phyloP scores from a whole-genome alignment of 305 asterid species.

The Solanum hybrid region DNA sequence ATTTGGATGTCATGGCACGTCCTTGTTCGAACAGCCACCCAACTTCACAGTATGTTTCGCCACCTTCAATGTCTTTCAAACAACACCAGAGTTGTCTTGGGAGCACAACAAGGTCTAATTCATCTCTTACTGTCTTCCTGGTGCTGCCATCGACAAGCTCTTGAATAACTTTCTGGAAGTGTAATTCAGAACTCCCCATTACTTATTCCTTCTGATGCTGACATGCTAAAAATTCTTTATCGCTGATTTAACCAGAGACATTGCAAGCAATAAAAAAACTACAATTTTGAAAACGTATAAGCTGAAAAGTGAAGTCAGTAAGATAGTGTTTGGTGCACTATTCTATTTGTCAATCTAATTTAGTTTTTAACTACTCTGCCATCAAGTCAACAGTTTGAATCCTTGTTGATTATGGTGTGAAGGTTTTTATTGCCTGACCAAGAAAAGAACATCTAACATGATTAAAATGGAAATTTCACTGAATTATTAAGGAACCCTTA shows the following conservation, averaged over 20 bases:
- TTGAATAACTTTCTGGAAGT: conserved; percentile 28
- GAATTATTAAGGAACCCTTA: neutral
- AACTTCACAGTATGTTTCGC: conserved; percentile 46
- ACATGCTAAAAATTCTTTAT: neutral
- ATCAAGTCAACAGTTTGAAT: neutral
- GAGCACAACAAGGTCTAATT: conserved; percentile 34
- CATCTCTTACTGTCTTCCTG: conserved; percentile 35
- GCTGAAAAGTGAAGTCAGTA: neutral
- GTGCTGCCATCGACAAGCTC: conserved; percentile 28
- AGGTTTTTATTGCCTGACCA: neutral
- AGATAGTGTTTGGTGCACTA: neutral
- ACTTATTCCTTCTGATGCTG: neutral
- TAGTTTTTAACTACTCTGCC: neutral
- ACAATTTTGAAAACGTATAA: neutral
- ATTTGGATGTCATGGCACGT: conserved; percentile 55
- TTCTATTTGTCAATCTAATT: neutral
- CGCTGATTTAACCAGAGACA: neutral
- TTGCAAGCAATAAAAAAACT: neutral
- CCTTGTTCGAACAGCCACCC: conserved; percentile 71
- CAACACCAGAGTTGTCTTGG: conserved; percentile 87
- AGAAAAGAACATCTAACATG: neutral
- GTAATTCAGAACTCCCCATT: conserved; percentile 1
- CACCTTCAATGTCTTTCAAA: conserved; percentile 16
- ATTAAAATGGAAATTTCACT: neutral
- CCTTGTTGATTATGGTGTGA: neutral